phyloP scores from a whole-genome alignment of 371 early-diverging fungal species.

The Sporodiniella umbellata region DNA sequence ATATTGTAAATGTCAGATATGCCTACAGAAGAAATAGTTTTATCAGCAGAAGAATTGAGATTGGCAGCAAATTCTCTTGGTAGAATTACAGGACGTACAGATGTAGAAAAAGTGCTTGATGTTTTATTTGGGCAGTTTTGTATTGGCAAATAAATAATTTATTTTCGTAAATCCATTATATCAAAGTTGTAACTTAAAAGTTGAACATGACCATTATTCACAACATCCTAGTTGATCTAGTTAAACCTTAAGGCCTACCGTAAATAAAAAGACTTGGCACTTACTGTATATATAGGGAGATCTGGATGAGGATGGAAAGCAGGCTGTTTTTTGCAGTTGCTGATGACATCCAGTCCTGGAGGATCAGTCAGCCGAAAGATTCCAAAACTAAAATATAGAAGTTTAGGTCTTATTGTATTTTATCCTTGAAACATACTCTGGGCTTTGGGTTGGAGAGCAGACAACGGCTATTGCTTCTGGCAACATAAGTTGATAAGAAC shows the following conservation, averaged over 20 bases:
- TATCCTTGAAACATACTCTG: slow-evolving; percentile 42
- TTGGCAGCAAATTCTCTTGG: slow-evolving; percentile 69
- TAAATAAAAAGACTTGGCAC: background rate
- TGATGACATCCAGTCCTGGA: slow-evolving; percentile 79
- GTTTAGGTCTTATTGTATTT: background rate
- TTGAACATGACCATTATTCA: slow-evolving; percentile 44
- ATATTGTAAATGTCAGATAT: slow-evolving; percentile 16
- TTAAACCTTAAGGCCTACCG: no score
- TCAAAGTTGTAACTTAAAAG: slow-evolving; percentile 41
- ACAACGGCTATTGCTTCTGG: slow-evolving; percentile 96
- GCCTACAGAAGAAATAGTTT: slow-evolving; percentile 52
- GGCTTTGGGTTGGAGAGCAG: slow-evolving; percentile 73
- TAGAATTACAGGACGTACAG: slow-evolving; percentile 72
- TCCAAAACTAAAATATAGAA: slow-evolving; percentile 53
- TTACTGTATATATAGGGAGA: slow-evolving; percentile 62
- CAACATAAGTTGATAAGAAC: slow-evolving; percentile 88
- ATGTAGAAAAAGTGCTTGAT: slow-evolving; percentile 77
- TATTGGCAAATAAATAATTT: slow-evolving; percentile 75
- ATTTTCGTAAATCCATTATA: slow-evolving; percentile 53
- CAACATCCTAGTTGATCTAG: slow-evolving; percentile 59
- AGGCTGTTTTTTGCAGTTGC: slow-evolving; percentile 63
- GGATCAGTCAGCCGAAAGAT: slow-evolving; percentile 89
- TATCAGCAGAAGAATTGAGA: slow-evolving; percentile 79
- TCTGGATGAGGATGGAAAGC: slow-evolving; percentile 87
- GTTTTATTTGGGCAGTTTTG: slow-evolving; percentile 79